A percentile compares a stretch with the other conserved stretches of the same genome.
These are phyloP conservation scores for Cantharellus anzutake DNA, from an alignment of 768 basidiomycete genomes.

Conservation along the genomic window DNA sequence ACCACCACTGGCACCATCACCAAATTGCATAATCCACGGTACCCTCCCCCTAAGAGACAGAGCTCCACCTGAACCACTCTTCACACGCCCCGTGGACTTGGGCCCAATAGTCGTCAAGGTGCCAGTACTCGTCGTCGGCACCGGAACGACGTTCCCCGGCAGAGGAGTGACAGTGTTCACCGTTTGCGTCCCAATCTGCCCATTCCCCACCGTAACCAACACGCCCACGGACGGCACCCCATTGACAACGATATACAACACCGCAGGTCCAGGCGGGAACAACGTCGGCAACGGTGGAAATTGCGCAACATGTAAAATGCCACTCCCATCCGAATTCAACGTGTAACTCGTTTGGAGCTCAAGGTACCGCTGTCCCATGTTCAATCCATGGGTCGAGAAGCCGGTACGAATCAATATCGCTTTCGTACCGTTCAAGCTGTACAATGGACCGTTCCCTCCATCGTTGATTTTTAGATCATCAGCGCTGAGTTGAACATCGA, in stretches of 20 bases:
- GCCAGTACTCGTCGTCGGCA: constrained; percentile 2
- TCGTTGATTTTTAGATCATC: too few relatives aligned
- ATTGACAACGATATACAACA: constrained; percentile 45
- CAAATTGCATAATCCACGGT: too few relatives aligned
- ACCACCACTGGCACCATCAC: too few relatives aligned
- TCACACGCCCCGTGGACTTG: too few relatives aligned
- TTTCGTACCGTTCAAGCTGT: constrained; percentile 26
- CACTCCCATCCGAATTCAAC: constrained; percentile 24
- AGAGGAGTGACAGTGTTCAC: neutral
- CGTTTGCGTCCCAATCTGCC: constrained; percentile 15
- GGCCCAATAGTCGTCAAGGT: too few relatives aligned
- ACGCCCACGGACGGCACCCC: constrained; percentile 45
- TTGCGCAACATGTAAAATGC: constrained; percentile 32
- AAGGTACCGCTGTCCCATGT: constrained; percentile 26
- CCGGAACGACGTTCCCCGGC: constrained; percentile 4
- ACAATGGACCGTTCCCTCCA: constrained; percentile 24
- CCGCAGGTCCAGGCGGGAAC: constrained; percentile 71
- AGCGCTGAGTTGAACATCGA: constrained; percentile 18
- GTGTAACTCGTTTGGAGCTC: constrained; percentile 35
- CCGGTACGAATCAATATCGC: constrained; percentile 33
- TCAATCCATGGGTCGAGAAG: constrained; percentile 19
- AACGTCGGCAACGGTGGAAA: constrained; percentile 44
- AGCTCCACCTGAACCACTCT: too few relatives aligned
- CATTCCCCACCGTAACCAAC: constrained; percentile 51
- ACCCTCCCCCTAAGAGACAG: too few relatives aligned